Conservation (phyloP, 1,284 basidiomycete species). For the Bondarzewia mesenterica region DNA sequence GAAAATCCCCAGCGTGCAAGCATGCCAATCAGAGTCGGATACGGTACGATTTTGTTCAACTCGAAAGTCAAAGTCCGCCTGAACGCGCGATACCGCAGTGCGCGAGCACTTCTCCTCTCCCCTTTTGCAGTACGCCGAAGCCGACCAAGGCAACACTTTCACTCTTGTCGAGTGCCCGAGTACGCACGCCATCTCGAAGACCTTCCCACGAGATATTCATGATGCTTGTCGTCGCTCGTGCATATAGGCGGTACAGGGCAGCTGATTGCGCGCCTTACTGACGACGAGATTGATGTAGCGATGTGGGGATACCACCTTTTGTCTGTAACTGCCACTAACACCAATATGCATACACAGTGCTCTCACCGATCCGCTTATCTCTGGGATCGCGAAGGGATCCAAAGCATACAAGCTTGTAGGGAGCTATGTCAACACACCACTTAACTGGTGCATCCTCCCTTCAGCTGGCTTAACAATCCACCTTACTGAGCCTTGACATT, state of each 20-base stretch:
- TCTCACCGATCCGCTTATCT: conserved; percentile 89
- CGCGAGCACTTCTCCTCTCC: conserved; percentile 90
- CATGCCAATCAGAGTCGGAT: conserved; percentile 22
- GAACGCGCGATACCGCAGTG: conserved; percentile 33
- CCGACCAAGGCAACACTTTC: conserved; percentile 65
- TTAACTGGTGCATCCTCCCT: conserved; percentile 63
- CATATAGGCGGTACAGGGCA: conserved; percentile 81
- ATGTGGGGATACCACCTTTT: conserved; percentile 42
- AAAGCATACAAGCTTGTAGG: conserved; percentile 87
- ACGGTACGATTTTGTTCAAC: conserved; percentile 14
- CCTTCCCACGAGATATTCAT: too few relatives aligned
- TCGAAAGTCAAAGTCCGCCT: neutral
- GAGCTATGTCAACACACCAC: conserved; percentile 83
- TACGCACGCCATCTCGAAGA: too few relatives aligned
- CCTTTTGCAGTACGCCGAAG: conserved; percentile 67
- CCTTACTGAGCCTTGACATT: neutral
- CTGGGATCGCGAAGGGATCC: conserved; percentile 86
- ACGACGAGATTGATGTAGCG: conserved; percentile 84
- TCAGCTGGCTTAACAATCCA: neutral
- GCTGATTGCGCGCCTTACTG: conserved; percentile 74
- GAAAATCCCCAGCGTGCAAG: too few relatives aligned
- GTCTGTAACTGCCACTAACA: neutral
- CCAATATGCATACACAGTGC: conserved; percentile 38
- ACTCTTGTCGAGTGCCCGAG: conserved; percentile 86
- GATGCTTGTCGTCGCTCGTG: too few relatives aligned